Base-by-base conservation (phyloP, 208 protist species). In the Crithidia thermophila region DNA sequence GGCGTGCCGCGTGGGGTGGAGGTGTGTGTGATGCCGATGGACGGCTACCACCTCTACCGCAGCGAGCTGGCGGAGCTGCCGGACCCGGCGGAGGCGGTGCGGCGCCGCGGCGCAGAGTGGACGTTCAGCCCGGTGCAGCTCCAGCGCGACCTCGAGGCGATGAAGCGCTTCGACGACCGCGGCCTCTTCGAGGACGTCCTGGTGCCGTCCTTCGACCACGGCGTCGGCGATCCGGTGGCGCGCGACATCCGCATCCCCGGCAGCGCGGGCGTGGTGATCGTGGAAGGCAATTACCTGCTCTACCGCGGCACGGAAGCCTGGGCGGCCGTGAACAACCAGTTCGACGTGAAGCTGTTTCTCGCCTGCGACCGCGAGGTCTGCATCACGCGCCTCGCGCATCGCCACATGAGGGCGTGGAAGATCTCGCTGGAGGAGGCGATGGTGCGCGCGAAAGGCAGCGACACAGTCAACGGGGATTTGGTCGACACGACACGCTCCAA, bases 151-250 rank as follows among this genome's bases (percentile, higher is more conserved):
- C 63, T 94, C n/a, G 40, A 47, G n/a, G 58, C 60, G 23, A 69
- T 94, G 53, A 40, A 52, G 16, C 60, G 21, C 10, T 45, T 50
- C n/a, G 62, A 72, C 64, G 60, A 66, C 30, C 72, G 64, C 3
- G 68, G 73, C 40, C 42, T 79, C 31, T 92, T 75, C 71, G 51
- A 72, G 18, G 79, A 84, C 55, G 84, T 94, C 30, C 53, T 56
- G 18, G 84, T 91, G 37, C 89, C 89, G 2, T 85, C 82, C 45
- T 94, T 94, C 40, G 82, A 94, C 60, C 89, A 94, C 81, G 75
- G 43, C 31, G 63, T 74, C 21, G 83, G 83, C 6, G 89, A 94
- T 34, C 89, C 89, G 23, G 52, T 75, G 23, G 76, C 84, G 74
- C 28, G 63, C 5, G 70, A 80, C 34, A 84, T 91, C 20, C 28